These are phyloP conservation scores for Wickerhamomyces subpelliculosus DNA, from an alignment of 805 yeast species.

Conservation along the genomic window DNA sequence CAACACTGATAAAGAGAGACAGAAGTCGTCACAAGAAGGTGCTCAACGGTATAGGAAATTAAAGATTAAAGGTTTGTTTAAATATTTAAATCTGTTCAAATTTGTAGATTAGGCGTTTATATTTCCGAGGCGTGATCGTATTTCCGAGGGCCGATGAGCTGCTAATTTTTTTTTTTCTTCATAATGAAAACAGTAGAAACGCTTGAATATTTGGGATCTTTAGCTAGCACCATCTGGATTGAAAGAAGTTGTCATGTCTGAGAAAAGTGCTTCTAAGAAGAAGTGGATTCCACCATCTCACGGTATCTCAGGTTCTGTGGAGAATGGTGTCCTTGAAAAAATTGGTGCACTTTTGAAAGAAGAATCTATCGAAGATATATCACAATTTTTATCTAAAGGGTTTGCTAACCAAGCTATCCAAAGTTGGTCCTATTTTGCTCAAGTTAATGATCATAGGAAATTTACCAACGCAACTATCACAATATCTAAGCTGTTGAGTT, in stretches of 20 bases:
- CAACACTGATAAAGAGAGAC: neutral
- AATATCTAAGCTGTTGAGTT: conserved; percentile 30
- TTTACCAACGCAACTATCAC: conserved; percentile 38
- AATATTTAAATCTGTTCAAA: no score
- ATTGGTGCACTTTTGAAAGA: conserved; percentile 9
- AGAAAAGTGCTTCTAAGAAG: neutral
- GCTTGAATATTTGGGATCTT: no score
- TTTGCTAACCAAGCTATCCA: conserved; percentile 32
- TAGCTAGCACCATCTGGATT: no score
- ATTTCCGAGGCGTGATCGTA: no score
- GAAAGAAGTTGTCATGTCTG: neutral
- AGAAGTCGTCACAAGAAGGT: neutral
- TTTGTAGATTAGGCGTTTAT: no score
- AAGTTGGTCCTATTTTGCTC: conserved; percentile 41
- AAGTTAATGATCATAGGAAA: conserved; percentile 42
- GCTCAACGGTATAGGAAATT: neutral
- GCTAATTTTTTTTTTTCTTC: neutral
- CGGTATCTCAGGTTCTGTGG: neutral
- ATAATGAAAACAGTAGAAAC: no score
- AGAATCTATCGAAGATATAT: conserved; percentile 7
- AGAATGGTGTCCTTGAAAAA: conserved; percentile 14
- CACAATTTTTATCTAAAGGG: conserved; percentile 28
- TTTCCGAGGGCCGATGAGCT: neutral
- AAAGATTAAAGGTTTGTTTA: no score
- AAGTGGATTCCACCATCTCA: neutral